These are phyloP conservation scores for Cladosporium colombiae DNA, from an alignment of 2,329 filamentous ascomycete species.

Conservation along the genomic window DNA sequence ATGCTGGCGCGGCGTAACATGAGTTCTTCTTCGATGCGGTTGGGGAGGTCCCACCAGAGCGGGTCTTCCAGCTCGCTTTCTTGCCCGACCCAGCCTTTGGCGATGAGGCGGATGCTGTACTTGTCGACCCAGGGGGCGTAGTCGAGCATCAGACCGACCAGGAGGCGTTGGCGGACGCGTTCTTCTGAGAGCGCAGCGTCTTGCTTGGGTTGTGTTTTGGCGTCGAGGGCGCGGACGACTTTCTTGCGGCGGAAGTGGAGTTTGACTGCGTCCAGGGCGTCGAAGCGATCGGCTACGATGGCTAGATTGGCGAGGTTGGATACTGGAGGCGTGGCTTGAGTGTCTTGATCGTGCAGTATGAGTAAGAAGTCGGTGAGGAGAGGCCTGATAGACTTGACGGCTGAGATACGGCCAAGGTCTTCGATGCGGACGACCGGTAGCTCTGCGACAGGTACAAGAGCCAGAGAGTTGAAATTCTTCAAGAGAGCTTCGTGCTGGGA, in stretches of 20 bases:
- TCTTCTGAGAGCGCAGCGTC: constrained; percentile 58
- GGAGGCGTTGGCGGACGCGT: constrained; percentile 66
- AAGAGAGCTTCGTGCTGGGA: constrained; percentile 54
- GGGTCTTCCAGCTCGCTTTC: constrained; percentile 46
- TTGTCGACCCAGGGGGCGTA: constrained; percentile 61
- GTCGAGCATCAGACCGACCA: constrained; percentile 66
- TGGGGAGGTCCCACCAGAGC: constrained; percentile 72
- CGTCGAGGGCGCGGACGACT: constrained; percentile 44
- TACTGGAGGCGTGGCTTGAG: constrained; percentile 50
- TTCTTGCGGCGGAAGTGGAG: constrained; percentile 54
- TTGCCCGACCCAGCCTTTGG: constrained; percentile 64
- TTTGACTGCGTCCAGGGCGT: constrained; percentile 60
- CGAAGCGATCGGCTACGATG: constrained; percentile 72
- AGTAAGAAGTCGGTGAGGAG: constrained; percentile 65
- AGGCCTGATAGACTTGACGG: constrained; percentile 56
- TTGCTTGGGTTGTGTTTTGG: constrained; percentile 45
- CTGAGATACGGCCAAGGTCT: constrained; percentile 69
- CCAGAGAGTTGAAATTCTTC: constrained; percentile 50
- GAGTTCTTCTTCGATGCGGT: constrained; percentile 70
- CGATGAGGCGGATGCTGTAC: constrained; percentile 65
- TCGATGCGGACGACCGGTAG: constrained; percentile 66
- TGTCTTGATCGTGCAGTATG: constrained; percentile 62
- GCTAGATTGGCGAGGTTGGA: constrained; percentile 67
- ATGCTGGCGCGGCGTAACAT: constrained; percentile 66
- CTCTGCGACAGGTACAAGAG: constrained; percentile 43